phyloP scores from a whole-genome alignment of 441 rosid genomes.

The Croton setiger region DNA sequence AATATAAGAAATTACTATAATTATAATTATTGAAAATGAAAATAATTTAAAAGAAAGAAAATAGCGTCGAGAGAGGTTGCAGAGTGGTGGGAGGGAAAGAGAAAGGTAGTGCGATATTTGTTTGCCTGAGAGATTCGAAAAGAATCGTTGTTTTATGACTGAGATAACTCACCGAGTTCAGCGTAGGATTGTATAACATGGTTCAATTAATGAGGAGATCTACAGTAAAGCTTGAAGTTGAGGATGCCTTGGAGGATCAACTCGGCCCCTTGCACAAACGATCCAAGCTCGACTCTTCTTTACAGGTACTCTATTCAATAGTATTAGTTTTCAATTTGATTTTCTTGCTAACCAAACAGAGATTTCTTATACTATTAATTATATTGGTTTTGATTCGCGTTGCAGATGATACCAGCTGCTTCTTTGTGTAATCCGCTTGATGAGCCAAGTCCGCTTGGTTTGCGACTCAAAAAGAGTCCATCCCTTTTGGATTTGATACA shows the following conservation, averaged over 20 bases:
- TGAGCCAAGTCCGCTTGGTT: slow-evolving; percentile 94
- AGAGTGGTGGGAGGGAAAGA: background rate
- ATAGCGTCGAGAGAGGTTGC: background rate
- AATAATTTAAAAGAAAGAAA: background rate
- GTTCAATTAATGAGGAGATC: slow-evolving; percentile 41
- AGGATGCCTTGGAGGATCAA: slow-evolving; percentile 30
- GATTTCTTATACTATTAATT: background rate
- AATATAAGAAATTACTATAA: no score
- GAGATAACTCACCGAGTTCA: slow-evolving; percentile 5
- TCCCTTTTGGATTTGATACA: slow-evolving; percentile 92
- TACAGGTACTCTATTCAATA: slow-evolving; percentile 20
- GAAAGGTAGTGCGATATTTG: slow-evolving; percentile 6
- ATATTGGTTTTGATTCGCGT: background rate
- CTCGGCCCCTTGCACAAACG: slow-evolving; percentile 34
- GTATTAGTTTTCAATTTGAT: background rate
- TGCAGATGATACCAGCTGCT: slow-evolving; percentile 4
- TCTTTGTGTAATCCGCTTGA: slow-evolving; percentile 62
- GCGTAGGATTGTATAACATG: slow-evolving; percentile 15
- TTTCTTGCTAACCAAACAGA: background rate
- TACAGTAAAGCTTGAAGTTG: slow-evolving; percentile 34
- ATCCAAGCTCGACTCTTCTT: slow-evolving; percentile 28
- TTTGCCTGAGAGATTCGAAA: background rate
- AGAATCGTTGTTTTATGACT: background rate
- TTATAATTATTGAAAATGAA: background rate
- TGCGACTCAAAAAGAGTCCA: slow-evolving; percentile 87